Conservation (phyloP, 1,284 basidiomycete genomes). For the Omphalotus olearius region DNA sequence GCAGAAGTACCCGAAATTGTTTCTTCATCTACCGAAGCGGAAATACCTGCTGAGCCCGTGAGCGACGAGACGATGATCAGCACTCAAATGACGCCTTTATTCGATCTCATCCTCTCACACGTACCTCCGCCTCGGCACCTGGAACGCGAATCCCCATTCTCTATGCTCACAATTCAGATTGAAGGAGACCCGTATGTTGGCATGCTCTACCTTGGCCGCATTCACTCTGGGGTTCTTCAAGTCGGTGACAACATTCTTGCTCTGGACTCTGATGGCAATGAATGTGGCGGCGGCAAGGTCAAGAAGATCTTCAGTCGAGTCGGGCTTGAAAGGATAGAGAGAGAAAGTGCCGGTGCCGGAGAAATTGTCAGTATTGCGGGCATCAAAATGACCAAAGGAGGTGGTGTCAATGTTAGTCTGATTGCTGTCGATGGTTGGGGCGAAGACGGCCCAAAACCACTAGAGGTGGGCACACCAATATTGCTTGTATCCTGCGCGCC, state of each 20-base stretch:
- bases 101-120: conserved; percentile 39
- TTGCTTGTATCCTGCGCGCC: background rate
- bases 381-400: conserved; percentile 30
- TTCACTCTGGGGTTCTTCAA: conserved; percentile 34
- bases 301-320: conserved; percentile 37
- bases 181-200: conserved; percentile 43
- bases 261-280: conserved; percentile 33
- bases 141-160: conserved; percentile 34
- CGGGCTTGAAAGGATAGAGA: conserved; percentile 38
- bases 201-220: conserved; percentile 39
- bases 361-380: conserved; percentile 45
- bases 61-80: conserved; percentile 5
- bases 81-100: conserved; percentile 36
- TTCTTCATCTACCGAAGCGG: conserved; percentile 3
- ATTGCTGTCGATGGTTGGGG: conserved; percentile 39
- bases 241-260: conserved; percentile 36
- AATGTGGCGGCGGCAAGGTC: conserved; percentile 44
- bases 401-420: conserved; percentile 40
- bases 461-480: conserved; percentile 27
- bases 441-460: conserved; percentile 31
- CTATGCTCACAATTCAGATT: conserved; percentile 45
- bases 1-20: conserved; percentile 20
- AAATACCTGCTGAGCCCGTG: conserved; percentile 7
- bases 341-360: conserved; percentile 35
- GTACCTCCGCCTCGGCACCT: conserved; percentile 36